These are phyloP conservation scores for Colletotrichum sp. DNA, from an alignment of 2,329 filamentous ascomycete genomes.

Conservation along the genomic window DNA sequence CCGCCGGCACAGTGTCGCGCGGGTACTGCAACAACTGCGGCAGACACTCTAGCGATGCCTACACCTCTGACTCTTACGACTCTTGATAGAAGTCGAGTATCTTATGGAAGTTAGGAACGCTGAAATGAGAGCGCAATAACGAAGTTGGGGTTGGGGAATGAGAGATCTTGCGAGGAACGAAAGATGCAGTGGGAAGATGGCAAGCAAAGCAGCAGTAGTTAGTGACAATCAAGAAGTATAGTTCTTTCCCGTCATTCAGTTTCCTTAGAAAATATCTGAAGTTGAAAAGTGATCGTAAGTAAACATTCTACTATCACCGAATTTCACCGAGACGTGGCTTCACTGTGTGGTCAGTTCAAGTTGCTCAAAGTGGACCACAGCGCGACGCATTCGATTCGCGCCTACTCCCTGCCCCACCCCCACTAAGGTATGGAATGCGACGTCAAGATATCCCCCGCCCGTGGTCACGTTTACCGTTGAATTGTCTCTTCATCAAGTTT, in stretches of 20 bases:
- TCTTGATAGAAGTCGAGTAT: too few species aligned
- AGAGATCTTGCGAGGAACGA: background rate
- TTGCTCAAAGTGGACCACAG: background rate
- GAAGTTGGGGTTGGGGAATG: accelerated
- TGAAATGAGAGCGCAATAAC: accelerated
- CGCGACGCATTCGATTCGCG: background rate
- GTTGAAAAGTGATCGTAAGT: too few species aligned
- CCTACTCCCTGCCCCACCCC: background rate
- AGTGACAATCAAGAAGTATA: background rate
- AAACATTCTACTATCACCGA: too few species aligned
- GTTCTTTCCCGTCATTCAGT: too few species aligned
- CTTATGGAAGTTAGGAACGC: accelerated
- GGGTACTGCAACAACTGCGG: background rate
- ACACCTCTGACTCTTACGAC: background rate
- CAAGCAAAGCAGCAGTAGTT: background rate
- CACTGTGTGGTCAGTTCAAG: too few species aligned
- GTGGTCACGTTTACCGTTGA: background rate
- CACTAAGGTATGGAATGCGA: background rate
- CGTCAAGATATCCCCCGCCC: background rate
- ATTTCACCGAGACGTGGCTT: too few species aligned
- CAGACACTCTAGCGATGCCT: background rate
- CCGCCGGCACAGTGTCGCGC: background rate
- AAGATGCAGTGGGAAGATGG: background rate
- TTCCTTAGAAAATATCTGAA: too few species aligned
- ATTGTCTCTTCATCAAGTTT: background rate